phyloP scores from a whole-genome alignment of 345 rosid genomes.

The Hypericum perforatum region DNA sequence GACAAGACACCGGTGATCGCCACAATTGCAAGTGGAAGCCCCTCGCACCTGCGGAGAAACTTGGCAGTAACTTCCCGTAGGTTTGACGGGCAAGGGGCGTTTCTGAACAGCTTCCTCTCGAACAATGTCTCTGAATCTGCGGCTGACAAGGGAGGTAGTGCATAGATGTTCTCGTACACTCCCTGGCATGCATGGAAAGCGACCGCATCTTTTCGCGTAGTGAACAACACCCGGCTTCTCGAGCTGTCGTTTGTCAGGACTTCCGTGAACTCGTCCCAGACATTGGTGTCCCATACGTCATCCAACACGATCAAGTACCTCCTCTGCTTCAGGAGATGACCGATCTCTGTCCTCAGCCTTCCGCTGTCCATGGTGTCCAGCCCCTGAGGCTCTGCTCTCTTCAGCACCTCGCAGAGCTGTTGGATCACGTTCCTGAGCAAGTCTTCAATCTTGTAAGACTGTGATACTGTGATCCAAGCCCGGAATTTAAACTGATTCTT shows the following conservation, averaged over 20 bases:
- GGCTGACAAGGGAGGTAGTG: not conserved
- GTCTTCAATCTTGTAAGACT: not conserved
- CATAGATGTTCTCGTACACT: too few species aligned
- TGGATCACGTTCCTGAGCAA: not conserved
- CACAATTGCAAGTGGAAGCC: not conserved
- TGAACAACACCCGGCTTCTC: too few species aligned
- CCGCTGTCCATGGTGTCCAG: not conserved
- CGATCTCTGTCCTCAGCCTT: not conserved
- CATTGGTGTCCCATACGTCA: too few species aligned
- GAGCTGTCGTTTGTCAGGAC: too few species aligned
- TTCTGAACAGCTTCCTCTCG: not conserved
- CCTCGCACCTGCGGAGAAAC: not conserved
- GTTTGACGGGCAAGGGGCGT: not conserved
- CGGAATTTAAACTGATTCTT: not conserved
- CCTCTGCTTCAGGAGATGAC: too few species aligned
- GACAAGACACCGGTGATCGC: not conserved
- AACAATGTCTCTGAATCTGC: not conserved
- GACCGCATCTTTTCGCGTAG: too few species aligned
- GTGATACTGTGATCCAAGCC: not conserved
- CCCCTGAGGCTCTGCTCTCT: not conserved
- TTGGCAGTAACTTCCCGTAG: not conserved
- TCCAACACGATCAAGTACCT: too few species aligned
- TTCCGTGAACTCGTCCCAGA: too few species aligned
- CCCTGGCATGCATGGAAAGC: too few species aligned
- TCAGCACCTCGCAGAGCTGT: not conserved